Evolutionary conservation across 805 yeast species (phyloP).

Genomic region (Metschnikowia cubensis): DNA sequence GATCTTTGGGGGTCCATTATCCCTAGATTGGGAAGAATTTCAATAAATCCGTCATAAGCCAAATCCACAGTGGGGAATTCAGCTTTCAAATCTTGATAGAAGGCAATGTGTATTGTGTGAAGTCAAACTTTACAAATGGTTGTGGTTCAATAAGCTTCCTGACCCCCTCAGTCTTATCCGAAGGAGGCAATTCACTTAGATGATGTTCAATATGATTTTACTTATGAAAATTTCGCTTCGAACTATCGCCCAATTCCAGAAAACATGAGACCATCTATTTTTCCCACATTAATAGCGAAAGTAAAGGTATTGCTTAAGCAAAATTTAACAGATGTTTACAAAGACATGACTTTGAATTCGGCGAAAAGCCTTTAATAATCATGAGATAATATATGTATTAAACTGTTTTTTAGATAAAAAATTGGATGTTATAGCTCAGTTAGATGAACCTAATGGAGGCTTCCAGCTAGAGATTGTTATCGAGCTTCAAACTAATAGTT

Average conservation of each 20-base stretch:
- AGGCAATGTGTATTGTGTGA: conserved; percentile 57
- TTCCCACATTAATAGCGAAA: background rate
- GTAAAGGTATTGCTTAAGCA: conserved; percentile 15
- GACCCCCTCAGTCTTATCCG: background rate
- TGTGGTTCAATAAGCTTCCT: background rate
- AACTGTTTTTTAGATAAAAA: conserved; percentile 51
- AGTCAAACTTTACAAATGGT: conserved; percentile 19
- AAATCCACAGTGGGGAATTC: conserved; percentile 62
- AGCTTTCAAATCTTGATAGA: conserved; percentile 55
- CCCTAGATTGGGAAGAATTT: conserved; percentile 39
- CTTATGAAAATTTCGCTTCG: background rate
- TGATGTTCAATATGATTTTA: background rate
- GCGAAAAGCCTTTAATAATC: conserved; percentile 29
- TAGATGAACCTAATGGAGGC: background rate
- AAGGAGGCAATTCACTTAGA: background rate
- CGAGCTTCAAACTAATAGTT: conserved; percentile 41
- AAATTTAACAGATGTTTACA: conserved; percentile 31
- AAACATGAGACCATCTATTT: no score
- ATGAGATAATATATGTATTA: conserved; percentile 43
- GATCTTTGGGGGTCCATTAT: conserved; percentile 12
- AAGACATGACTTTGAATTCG: conserved; percentile 15
- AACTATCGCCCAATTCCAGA: background rate
- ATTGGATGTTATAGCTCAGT: conserved; percentile 23
- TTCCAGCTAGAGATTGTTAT: conserved; percentile 30
- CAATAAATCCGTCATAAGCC: conserved; percentile 33